Evolutionary conservation across 2,329 filamentous ascomycete species (phyloP), one percentile per base, ranked within the genome.

Genomic region (Anisogramma anomala): DNA sequence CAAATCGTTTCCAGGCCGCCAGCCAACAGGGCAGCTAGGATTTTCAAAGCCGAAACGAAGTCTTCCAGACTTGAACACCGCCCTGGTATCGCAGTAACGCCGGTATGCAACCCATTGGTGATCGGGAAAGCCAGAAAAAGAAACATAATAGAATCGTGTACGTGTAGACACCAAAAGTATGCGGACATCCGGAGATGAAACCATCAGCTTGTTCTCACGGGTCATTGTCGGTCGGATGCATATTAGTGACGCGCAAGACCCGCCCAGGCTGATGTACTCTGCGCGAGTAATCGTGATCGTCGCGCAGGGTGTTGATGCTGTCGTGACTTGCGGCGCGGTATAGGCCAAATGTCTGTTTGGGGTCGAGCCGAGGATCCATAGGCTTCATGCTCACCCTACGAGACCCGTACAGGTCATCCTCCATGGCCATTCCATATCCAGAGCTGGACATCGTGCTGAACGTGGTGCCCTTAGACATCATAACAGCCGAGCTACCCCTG

Each of bases 271-370:
- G 61, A 36, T 70, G 71, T 11, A 80, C 74, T 49, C 67, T 65
- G 48, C 77, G 64, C 28, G 76, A 79, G 53, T 81, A 81, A 49
- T 81, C 77, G 44, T 77, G 74, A 47, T 80, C 74, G 53, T 81
- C 77, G 42, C 71, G 71, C 4, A 81, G 59, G 1, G 76, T 79
- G 49, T 73, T 73, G 53, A 81, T 60, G 53, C 75, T 80, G 54
- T 80, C 76, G 46, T 69, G 69, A 50, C 75, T 79, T 19, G 65
- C 63, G 33, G 61, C 60, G 14, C 71, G 61, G 54, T 79, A 80
- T 10, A 78, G 60, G 14, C 69, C 70, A 26, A 68, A 65, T 35
- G 71, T 67, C 15, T 41, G 38, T 47, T 72, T 77, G 0, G 76
- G 76, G 51, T 80, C 72, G 62, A 80, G 70, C 33, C 77, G 67